Conservation (phyloP, 495 filamentous ascomycete species). For the Echria macrotheca region DNA sequence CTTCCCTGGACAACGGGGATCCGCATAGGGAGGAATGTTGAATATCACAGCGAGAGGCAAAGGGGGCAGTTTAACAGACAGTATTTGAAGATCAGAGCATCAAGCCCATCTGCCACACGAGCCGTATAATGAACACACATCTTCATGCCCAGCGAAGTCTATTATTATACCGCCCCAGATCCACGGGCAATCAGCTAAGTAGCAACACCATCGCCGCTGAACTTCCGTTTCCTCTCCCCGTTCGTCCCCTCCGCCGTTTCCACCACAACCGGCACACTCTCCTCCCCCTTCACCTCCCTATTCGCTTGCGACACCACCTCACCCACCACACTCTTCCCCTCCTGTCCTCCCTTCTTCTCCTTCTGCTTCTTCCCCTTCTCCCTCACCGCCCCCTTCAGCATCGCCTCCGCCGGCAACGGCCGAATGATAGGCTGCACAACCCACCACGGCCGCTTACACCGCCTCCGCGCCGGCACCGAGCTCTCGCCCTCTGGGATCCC, state of each 20-base stretch:
- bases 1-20: no score
- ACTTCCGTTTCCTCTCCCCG: not conserved
- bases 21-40: no score
- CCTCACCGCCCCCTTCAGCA: conserved; percentile 71
- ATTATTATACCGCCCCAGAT: no score
- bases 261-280: not conserved
- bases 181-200: no score
- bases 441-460: conserved; percentile 82
- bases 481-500: conserved; percentile 38
- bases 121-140: no score
- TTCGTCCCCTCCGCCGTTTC: not conserved
- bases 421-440: conserved; percentile 86
- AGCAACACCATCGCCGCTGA: no score
- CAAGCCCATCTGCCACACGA: no score
- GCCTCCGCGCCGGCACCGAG: conserved; percentile 61
- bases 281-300: not conserved
- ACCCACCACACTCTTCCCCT: conserved; percentile 10
- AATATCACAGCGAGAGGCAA: no score
- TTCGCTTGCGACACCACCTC: conserved; percentile 16
- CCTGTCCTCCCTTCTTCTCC: conserved; percentile 16
- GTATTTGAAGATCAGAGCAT: no score
- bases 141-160: no score
- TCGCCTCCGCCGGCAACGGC: conserved; percentile 81
- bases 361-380: conserved; percentile 46
- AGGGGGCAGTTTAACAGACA: no score